Evolutionary conservation across 1,139 yeast species (phyloP).

Genomic region (Debaryomyces fabryi): DNA sequence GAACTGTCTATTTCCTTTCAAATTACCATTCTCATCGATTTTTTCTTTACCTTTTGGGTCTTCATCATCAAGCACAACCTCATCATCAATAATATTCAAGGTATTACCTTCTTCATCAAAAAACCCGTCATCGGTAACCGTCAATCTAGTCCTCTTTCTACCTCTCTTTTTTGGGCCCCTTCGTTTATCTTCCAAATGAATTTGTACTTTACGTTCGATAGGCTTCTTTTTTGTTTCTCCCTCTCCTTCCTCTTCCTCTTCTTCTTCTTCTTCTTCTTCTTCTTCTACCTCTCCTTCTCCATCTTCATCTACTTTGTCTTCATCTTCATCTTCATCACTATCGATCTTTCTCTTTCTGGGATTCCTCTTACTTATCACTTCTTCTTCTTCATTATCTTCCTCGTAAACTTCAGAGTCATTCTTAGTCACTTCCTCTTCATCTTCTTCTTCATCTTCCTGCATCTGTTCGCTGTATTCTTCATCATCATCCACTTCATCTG

Average conservation of each 20-base stretch:
- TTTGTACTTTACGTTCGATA: slow-evolving; percentile 12
- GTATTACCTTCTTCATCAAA: slow-evolving; percentile 56
- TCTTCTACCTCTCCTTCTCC: slow-evolving; percentile 29
- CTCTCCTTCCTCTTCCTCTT: slow-evolving; percentile 21
- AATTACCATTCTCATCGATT: slow-evolving; percentile 66
- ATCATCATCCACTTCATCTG: slow-evolving; percentile 29
- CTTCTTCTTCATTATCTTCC: slow-evolving; percentile 14
- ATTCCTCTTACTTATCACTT: slow-evolving; percentile 16
- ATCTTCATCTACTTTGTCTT: slow-evolving; percentile 21
- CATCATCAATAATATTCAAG: slow-evolving; percentile 69
- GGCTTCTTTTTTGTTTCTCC: slow-evolving; percentile 20
- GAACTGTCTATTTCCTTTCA: slow-evolving; percentile 76
- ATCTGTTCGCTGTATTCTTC: slow-evolving; percentile 27
- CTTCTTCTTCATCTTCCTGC: slow-evolving; percentile 20
- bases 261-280: slow-evolving; percentile 26
- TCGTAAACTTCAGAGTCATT: slow-evolving; percentile 20
- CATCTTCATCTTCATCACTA: slow-evolving; percentile 21
- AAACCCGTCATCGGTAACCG: slow-evolving; percentile 40
- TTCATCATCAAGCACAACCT: slow-evolving; percentile 69
- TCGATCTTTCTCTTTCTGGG: slow-evolving; percentile 16
- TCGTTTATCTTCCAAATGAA: slow-evolving; percentile 14
- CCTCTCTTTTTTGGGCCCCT: slow-evolving; percentile 45
- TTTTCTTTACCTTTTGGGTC: slow-evolving; percentile 83
- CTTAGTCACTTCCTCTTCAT: slow-evolving; percentile 15
- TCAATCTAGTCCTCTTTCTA: slow-evolving; percentile 46